Base-by-base conservation (phyloP, 2,329 filamentous ascomycete genomes). In the Cordyceps tenuipes region DNA sequence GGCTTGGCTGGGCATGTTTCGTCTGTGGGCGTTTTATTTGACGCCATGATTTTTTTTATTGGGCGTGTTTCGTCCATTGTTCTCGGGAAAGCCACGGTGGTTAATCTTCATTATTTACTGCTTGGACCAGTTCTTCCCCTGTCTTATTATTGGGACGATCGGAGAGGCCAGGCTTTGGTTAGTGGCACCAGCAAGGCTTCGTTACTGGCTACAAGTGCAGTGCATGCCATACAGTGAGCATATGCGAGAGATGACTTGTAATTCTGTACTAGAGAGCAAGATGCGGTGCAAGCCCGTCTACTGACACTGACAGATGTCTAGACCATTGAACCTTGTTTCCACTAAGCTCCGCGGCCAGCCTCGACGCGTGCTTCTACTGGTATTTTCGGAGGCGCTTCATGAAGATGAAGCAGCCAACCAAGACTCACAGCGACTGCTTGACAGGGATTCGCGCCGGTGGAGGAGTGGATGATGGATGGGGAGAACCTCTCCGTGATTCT, bases 331-430 rank as follows among this genome's bases (percentile, higher is more conserved):
- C 43, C 43, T 46, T 9, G 9, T 21, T 46, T 46, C 43, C 7
- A 21, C 7, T 3, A 8, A 19, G 12, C 19, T 46, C 17, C 23
- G 17, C 21, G 21, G 36, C 53, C 8, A 36, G n/a, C 46, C 15
- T 5, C 48, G 47, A 52, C 59, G 39, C 44, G 59, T 56, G 51
- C 54, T 56, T 56, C 59, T 56, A n/a, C 29, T 29, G 29, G 29
- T 29, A 29, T 39, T 51, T 56, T 60, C 17, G 51, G 46, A 56
- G 29, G 26, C 12, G 23, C 15, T 36, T 15, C 52, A 26, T 50
- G 46, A 13, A 26, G 26, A 13, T 36, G 26, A 55, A 36, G 49
- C n/a, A 56, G 44, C 59, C 51, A 60, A 60, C 59, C 59, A 60
- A 8, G 34, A 55, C 36, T 46, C 59, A 19, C 23, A 46, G 48